Base-by-base conservation (phyloP, 441 rosid genomes). In the Jatropha podagrica region DNA sequence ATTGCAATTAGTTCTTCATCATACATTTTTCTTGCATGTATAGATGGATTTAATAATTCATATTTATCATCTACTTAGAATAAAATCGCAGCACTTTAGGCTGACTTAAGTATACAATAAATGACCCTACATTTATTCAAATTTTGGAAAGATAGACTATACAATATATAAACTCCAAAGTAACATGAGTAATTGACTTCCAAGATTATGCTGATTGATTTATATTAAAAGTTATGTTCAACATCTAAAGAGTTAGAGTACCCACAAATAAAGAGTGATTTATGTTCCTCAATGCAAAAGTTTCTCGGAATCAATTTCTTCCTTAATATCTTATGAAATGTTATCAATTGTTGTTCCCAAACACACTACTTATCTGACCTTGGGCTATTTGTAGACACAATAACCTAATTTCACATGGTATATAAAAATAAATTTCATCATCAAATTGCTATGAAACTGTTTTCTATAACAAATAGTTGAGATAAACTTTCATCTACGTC, bases 351-450 rank as follows among this genome's bases (percentile, higher is more conserved):
- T n/a, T n/a, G n/a, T n/a, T n/a, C n/a, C n/a, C 86, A 7, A 91
- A 93, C 83, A 82, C 92, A 92, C 73, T 95, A 97, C 87, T 91
- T 93, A 67, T 93, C 98, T 65, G 37, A n/a, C n/a, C n/a, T n/a
- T n/a, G 99, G 95, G 86, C 96, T 95, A 78, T 92, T 93, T 20
- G 99, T 90, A 49, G 99, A 85, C 80, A 95, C 98, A 58, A 84
- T 94, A 71, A 95, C 88, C 98, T 95, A 82, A 58, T 74, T 48
- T 63, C 67, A 76, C 0, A 68, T 38, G 80, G 15, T 20, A 78
- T 15, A 73, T 15, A 66, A 3, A 40, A 72, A 40, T 42, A 76
- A 69, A 15, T 60, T 60, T 73, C 37, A 48, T 54, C 46, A 77
- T 32, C 4, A 70, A 67, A 65, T 48, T 63, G 65, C 67, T 65